Percentiles rank a stretch among this genome's conserved stretches.
Conservation (phyloP, 1,284 basidiomycete species). For the Cutaneotrichosporon dermatis region DNA sequence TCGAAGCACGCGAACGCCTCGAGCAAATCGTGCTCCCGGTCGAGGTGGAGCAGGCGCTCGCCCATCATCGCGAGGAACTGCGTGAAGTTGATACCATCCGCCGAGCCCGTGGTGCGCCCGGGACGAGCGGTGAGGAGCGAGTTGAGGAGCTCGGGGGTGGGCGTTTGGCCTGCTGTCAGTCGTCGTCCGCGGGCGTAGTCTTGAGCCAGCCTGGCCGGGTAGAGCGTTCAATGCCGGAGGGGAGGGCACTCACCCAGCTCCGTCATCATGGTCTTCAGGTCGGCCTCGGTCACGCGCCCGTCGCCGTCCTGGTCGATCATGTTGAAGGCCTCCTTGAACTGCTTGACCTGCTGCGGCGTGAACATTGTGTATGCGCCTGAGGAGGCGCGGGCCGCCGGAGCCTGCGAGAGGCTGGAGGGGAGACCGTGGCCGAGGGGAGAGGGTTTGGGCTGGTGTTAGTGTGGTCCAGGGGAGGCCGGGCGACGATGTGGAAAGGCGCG, state of each 20-base stretch:
- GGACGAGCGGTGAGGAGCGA: slow-evolving; percentile 69
- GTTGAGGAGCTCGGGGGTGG: slow-evolving; percentile 59
- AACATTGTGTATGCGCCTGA: slow-evolving; percentile 49
- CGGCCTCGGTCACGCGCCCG: slow-evolving; percentile 59
- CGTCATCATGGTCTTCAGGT: slow-evolving; percentile 63
- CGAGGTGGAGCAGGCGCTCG: slow-evolving; percentile 81
- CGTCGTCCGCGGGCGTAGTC: too few species aligned
- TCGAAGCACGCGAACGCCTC: slow-evolving; percentile 91
- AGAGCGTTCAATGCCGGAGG: too few species aligned
- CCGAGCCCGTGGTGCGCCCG: slow-evolving; percentile 47
- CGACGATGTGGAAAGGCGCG: too few species aligned
- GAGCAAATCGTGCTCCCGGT: slow-evolving; percentile 75
- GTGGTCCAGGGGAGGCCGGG: too few species aligned
- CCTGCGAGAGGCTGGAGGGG: neutral
- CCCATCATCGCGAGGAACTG: slow-evolving; percentile 96
- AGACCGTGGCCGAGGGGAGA: slow-evolving; percentile 5
- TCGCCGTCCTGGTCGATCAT: slow-evolving; percentile 65
- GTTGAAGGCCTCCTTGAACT: slow-evolving; percentile 54
- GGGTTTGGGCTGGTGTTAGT: slow-evolving; percentile 6
- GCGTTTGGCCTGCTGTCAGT: slow-evolving; percentile 61
- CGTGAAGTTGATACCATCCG: slow-evolving; percentile 69
- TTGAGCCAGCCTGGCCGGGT: too few species aligned
- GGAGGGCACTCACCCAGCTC: slow-evolving; percentile 62
- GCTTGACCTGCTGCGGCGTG: slow-evolving; percentile 60
- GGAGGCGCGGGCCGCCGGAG: slow-evolving; percentile 15